Evolutionary conservation across 1,139 yeast genomes (phyloP).

Genomic region (Debaryomyces sp.): DNA sequence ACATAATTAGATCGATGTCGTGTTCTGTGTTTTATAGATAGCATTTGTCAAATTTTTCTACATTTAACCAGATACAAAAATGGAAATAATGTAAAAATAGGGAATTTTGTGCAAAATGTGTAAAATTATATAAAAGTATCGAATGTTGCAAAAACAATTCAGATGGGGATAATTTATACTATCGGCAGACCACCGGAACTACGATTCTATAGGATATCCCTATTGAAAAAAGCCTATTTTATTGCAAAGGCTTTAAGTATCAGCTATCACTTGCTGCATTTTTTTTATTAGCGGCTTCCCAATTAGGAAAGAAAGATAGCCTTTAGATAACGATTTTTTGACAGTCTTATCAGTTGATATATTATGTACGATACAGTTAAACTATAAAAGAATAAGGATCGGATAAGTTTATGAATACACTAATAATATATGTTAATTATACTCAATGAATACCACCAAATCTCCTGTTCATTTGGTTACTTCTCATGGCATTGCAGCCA

Average conservation of each 20-base stretch:
- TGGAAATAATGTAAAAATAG: neutral
- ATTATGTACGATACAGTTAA: neutral
- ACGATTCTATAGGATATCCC: neutral
- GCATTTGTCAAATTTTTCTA: no score
- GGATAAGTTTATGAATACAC: neutral
- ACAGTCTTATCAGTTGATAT: neutral
- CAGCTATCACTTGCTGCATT: neutral
- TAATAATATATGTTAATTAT: neutral
- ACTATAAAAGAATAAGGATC: neutral
- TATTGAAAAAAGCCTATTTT: neutral
- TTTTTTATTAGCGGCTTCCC: neutral
- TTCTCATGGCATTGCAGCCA: constrained; percentile 2
- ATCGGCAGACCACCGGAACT: neutral
- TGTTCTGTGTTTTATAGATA: no score
- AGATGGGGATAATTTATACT: neutral
- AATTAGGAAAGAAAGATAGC: neutral
- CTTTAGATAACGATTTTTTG: neutral
- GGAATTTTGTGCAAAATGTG: neutral
- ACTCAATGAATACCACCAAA: constrained; percentile 2
- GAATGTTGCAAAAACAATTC: neutral
- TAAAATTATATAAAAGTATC: neutral
- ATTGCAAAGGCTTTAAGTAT: neutral
- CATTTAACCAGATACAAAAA: no score
- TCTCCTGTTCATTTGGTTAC: neutral
- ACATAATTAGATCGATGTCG: no score